Percentiles rank a stretch among this genome's conserved stretches.
phyloP scores from a whole-genome alignment of 441 rosid species.

The Brassica hybrid region DNA sequence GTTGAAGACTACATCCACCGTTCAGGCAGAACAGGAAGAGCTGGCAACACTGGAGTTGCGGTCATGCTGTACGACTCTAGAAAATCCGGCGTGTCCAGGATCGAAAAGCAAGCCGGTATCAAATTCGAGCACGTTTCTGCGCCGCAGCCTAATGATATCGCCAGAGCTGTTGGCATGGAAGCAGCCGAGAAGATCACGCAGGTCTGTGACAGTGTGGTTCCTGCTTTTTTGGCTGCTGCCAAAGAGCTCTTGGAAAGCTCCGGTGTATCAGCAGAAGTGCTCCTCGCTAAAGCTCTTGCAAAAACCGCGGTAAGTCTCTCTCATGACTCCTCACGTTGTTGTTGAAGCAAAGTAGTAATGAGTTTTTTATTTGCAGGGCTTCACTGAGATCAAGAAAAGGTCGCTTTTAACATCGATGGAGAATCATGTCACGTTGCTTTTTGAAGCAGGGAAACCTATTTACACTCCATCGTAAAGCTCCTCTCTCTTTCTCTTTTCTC shows the following conservation, averaged over 20 bases:
- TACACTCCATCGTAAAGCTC: constrained; percentile 71
- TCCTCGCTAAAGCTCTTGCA: constrained; percentile 94
- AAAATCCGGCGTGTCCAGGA: constrained; percentile 67
- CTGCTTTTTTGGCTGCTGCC: constrained; percentile 81
- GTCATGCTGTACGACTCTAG: constrained; percentile 90
- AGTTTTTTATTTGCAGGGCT: constrained; percentile 63
- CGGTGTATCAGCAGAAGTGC: constrained; percentile 75
- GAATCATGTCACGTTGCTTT: constrained; percentile 73
- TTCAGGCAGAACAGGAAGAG: constrained; percentile 97
- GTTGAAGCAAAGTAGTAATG: neutral
- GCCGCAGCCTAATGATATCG: constrained; percentile 81
- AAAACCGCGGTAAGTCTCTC: constrained; percentile 66
- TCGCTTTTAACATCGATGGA: constrained; percentile 89
- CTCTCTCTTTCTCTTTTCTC: neutral
- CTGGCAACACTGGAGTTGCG: constrained; percentile 94
- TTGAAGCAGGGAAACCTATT: constrained; percentile 75
- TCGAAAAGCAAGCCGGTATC: constrained; percentile 86
- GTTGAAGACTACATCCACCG: constrained; percentile 96
- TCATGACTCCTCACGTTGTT: neutral
- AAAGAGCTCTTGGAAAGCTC: constrained; percentile 72
- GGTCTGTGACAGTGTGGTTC: constrained; percentile 92
- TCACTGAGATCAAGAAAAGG: constrained; percentile 84
- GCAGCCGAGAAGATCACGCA: constrained; percentile 73
- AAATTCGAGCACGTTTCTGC: constrained; percentile 86
- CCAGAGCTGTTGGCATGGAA: constrained; percentile 71